Evolutionary conservation across 306 rosid genomes (phyloP).

Genomic region (Prunus armeniaca): DNA sequence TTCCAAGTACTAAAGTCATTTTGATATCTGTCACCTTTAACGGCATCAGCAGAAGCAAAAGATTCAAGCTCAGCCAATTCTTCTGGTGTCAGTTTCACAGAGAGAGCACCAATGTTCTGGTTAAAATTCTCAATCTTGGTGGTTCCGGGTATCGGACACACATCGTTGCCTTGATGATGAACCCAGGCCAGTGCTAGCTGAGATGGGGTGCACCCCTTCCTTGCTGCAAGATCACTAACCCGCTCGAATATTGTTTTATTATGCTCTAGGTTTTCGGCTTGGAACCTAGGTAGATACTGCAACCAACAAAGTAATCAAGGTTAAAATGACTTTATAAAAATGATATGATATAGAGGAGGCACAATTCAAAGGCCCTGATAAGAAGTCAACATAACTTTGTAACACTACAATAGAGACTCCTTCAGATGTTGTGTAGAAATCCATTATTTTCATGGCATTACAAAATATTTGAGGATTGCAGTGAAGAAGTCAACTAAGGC

Average conservation of each 20-base stretch:
- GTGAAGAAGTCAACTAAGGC: too few species aligned
- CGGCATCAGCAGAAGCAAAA: slow-evolving; percentile 34
- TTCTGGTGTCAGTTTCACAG: slow-evolving; percentile 55
- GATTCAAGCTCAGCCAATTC: slow-evolving; percentile 64
- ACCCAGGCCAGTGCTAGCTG: slow-evolving; percentile 67
- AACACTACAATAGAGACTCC: not conserved
- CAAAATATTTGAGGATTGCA: not conserved
- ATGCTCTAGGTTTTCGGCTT: slow-evolving; percentile 52
- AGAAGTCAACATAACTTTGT: not conserved
- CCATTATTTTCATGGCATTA: not conserved
- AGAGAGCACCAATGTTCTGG: slow-evolving; percentile 57
- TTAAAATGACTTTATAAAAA: not conserved
- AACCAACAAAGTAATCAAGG: not conserved
- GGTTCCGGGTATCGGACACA: slow-evolving; percentile 78
- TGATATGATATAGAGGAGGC: not conserved
- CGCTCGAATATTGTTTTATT: slow-evolving; percentile 54
- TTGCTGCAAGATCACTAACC: slow-evolving; percentile 53
- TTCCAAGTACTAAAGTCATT: slow-evolving; percentile 29
- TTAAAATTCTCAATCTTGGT: slow-evolving; percentile 60
- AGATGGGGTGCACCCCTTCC: slow-evolving; percentile 59
- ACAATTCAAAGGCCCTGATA: not conserved
- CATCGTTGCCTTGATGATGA: slow-evolving; percentile 67
- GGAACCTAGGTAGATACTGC: slow-evolving; percentile 51
- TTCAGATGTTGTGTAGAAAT: not conserved
- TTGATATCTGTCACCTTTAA: slow-evolving; percentile 44